Evolutionary conservation across 306 rosid genomes (phyloP), one percentile per base, ranked within the genome.

Genomic region (Cucumis cinereus): DNA sequence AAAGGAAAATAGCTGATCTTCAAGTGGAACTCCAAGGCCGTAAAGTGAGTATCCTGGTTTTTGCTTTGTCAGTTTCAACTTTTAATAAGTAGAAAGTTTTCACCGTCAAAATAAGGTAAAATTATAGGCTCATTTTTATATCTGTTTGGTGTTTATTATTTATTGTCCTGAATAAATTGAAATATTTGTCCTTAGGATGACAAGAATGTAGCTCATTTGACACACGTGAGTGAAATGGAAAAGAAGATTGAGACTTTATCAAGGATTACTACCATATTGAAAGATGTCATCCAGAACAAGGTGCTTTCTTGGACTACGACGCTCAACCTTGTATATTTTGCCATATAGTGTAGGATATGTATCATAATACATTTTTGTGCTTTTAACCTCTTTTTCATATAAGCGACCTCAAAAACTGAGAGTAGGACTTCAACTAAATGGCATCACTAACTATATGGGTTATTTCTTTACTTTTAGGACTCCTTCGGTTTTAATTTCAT

Each of bases 21-120:
- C 98, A 94, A 87, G 99, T 92, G 22, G 97, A 94, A 81, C 99
- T 94, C 83, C 99, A 94, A 87, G 96, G 96, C 58, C 90, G 99
- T 82, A 94, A 94, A 89, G 97, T 92, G 75, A 69, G 28, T 77
- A 62, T 41, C 56, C 56, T 11, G 53, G 68, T 9, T n/a, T 58
- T 26, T 10, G n/a, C 33, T 61, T 33, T 54, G 35, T 62, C 49
- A 23, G 33, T 63, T 77, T 20, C 55, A 43, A 36, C 33, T 53
- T 74, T 74, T 55, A 73, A n/a, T 28, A 50, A 9, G 63, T 13
- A 68, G 10, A 19, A 68, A 20, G 53, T 40, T 41, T 68, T 68
- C 12, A n/a, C 15, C 15, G 23, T 14, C 36, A 56, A 38, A 43
- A 43, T 22, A 38, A 75, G 78, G 22, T 38, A 20, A 2, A 19